Percentiles rank a stretch among this genome's conserved stretches.
Conservation (phyloP, 495 filamentous ascomycete genomes). For the Annulohypoxylon bovei region DNA sequence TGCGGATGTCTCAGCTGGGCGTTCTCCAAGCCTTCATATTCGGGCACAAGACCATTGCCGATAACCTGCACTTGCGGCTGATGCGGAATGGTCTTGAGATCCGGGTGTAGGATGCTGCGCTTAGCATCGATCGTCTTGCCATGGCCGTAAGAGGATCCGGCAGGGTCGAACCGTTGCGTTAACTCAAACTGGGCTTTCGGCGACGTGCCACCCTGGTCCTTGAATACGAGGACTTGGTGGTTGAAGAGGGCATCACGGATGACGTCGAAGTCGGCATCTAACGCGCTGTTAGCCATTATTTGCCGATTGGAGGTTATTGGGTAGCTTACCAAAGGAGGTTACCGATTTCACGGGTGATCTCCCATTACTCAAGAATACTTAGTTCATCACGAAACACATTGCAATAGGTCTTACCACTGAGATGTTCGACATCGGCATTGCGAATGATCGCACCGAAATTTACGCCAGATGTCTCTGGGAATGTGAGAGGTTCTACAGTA, state of each 20-base stretch:
- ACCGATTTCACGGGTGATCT: conserved; percentile 66
- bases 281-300: neutral
- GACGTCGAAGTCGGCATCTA: conserved; percentile 67
- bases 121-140: conserved; percentile 74
- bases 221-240: conserved; percentile 73
- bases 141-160: conserved; percentile 72
- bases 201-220: conserved; percentile 67
- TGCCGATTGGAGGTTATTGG: neutral
- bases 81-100: conserved; percentile 80
- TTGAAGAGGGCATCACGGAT: conserved; percentile 70
- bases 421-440: conserved; percentile 66
- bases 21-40: conserved; percentile 73
- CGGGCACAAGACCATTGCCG: conserved; percentile 71
- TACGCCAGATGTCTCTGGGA: conserved; percentile 55
- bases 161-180: conserved; percentile 74
- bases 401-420: conserved; percentile 60
- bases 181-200: conserved; percentile 76
- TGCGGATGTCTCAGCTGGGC: conserved; percentile 76
- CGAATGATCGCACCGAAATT: conserved; percentile 68
- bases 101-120: conserved; percentile 76
- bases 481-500: conserved; percentile 52
- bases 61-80: conserved; percentile 83
- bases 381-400: conserved; percentile 21
- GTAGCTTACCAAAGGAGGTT: conserved; percentile 62
- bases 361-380: conserved; percentile 41